Conservation (phyloP, 768 basidiomycete species). For the Brasilioporus rufonigricans region DNA sequence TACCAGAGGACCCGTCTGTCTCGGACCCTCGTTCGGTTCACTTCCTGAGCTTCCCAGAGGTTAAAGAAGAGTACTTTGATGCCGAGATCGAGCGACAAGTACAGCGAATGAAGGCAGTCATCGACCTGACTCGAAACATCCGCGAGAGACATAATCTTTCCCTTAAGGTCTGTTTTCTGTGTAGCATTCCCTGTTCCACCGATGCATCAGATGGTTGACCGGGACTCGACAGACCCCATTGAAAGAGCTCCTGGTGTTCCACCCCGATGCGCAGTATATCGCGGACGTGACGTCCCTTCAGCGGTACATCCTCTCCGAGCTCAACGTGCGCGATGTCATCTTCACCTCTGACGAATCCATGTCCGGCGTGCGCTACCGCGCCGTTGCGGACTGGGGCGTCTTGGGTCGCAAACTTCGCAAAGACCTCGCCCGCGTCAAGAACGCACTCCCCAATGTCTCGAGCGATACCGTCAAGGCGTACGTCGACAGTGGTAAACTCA, state of each 20-base stretch:
- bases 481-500: constrained; percentile 68
- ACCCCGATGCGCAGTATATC: constrained; percentile 79
- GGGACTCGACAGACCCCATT: constrained; percentile 68
- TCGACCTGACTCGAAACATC: constrained; percentile 85
- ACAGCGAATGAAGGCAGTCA: constrained; percentile 91
- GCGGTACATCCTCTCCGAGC: constrained; percentile 88
- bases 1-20: constrained; percentile 68
- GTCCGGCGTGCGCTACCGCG: constrained; percentile 88
- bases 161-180: constrained; percentile 65
- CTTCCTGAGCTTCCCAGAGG: constrained; percentile 90
- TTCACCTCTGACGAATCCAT: constrained; percentile 86
- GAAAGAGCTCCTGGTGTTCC: constrained; percentile 92
- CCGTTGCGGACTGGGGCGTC: constrained; percentile 92
- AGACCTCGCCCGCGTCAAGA: constrained; percentile 86
- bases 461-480: constrained; percentile 84
- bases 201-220: neutral
- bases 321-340: constrained; percentile 88
- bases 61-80: constrained; percentile 95
- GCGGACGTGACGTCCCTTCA: constrained; percentile 82
- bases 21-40: constrained; percentile 91
- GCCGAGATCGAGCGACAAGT: constrained; percentile 91
- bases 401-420: constrained; percentile 93
- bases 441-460: constrained; percentile 73
- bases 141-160: constrained; percentile 85
- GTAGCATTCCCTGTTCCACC: neutral